These are phyloP conservation scores for Daldinia concentrica DNA, from an alignment of 495 filamentous ascomycete genomes.

Conservation along the genomic window DNA sequence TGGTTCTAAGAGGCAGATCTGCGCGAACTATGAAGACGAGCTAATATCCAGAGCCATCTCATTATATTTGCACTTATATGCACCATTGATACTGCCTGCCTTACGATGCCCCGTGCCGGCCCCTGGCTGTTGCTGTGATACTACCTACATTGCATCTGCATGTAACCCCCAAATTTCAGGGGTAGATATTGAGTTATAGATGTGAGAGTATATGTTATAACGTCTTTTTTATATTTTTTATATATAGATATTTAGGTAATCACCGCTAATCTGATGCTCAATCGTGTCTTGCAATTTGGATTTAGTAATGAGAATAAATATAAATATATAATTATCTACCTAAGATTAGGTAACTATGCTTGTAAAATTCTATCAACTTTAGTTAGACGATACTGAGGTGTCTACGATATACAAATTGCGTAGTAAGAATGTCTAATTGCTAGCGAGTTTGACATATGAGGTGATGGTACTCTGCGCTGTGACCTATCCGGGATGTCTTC, in stretches of 20 bases:
- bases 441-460: constrained; percentile 9
- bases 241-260: not conserved
- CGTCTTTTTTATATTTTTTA: not conserved
- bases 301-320: not conserved
- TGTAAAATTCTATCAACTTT: not conserved
- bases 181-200: not conserved
- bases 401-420: not conserved
- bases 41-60: not conserved
- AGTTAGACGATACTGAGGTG: not conserved
- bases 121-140: not conserved
- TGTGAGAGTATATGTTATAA: not conserved
- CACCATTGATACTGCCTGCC: not conserved
- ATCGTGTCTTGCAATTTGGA: not conserved
- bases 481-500: constrained; percentile 12
- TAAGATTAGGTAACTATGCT: not conserved
- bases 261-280: not conserved
- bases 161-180: not conserved
- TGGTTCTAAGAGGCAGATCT: not conserved
- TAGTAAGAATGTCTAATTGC: not conserved
- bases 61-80: not conserved
- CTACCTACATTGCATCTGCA: not conserved
- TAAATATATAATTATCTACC: not conserved
- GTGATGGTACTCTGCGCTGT: constrained; percentile 12
- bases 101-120: not conserved
- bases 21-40: not conserved